These are phyloP conservation scores for Hyphopichia fennica DNA, from an alignment of 1,139 yeast genomes.

Conservation along the genomic window DNA sequence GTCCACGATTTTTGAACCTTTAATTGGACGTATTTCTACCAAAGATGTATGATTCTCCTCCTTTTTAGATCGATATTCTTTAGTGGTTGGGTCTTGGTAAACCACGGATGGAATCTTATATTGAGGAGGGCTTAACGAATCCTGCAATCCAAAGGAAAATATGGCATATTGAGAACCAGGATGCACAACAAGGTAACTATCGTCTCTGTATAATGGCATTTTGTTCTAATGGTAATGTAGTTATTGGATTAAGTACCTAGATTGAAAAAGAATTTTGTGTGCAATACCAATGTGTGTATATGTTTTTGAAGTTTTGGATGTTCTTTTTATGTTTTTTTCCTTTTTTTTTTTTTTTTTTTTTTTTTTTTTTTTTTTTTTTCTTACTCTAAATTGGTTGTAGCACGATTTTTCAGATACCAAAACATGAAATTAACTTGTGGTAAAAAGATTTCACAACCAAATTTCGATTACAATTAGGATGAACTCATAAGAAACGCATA, in stretches of 20 bases:
- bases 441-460: no score
- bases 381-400: no score
- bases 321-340: background rate
- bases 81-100: slow-evolving; percentile 49
- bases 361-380: background rate
- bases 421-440: no score
- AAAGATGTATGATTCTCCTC: slow-evolving; percentile 20
- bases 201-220: slow-evolving; percentile 66
- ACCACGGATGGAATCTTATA: slow-evolving; percentile 75
- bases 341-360: background rate
- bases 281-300: background rate
- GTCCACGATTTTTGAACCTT: slow-evolving; percentile 61
- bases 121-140: slow-evolving; percentile 75
- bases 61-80: slow-evolving; percentile 38
- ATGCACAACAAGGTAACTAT: slow-evolving; percentile 62
- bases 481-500: no score
- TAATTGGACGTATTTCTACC: slow-evolving; percentile 60
- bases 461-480: no score
- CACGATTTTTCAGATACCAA: no score
- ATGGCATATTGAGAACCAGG: slow-evolving; percentile 80
- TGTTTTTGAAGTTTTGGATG: background rate
- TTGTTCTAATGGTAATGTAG: background rate
- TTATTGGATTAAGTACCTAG: background rate
- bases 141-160: slow-evolving; percentile 80
- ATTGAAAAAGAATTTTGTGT: background rate